Base-by-base conservation (phyloP, 2,329 filamentous ascomycete species). In the Zasmidium cellare region DNA sequence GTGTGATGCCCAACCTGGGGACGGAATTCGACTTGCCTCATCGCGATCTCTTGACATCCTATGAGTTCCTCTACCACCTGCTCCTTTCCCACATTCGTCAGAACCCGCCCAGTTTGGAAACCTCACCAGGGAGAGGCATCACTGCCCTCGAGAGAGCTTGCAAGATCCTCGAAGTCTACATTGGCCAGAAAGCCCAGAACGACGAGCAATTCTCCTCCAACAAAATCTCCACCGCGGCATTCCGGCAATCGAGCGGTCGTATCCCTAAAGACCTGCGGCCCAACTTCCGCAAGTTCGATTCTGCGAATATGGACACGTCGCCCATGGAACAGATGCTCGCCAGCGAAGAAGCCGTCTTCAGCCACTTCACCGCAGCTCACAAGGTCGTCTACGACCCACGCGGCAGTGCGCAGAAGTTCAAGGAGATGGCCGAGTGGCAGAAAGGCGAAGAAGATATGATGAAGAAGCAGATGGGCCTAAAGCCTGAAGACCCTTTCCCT, bases 321-420 rank as follows among this genome's bases (percentile, higher is more conserved):
- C 47, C 28, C 1, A 19, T 49, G 20, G 22, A 25, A 25, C 1
- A 23, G 3, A 16, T 38, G 31, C 52, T 45, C 3, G 44, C n/a
- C 9, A 5, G 9, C 24, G 20, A 55, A 18, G 9, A 41, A 6
- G 16, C 35, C 16, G 35, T 14, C 35, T 41, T 41, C 35, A 20
- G 48, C 14, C 22, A 35, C 16, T 14, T 35, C 6, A 48, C 52
- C 24, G 44, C 44, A 11, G 35, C 52, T 7, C 12, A n/a, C 9
- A 18, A 23, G 14, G 49, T 45, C 2, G n/a, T 55, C 19, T 55
- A 55, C 18, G 52, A 55, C 35, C 45, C 52, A 1, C 48, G 49
- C 5, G 52, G 45, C 7, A 16, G 12, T 14, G 35, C 35, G 16
- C 7, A 5, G 3, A 14, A 18, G 3, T 41, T 20, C 14, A 6